Conservation (phyloP, 1,284 basidiomycete species). For the Caloboletus firmus region DNA sequence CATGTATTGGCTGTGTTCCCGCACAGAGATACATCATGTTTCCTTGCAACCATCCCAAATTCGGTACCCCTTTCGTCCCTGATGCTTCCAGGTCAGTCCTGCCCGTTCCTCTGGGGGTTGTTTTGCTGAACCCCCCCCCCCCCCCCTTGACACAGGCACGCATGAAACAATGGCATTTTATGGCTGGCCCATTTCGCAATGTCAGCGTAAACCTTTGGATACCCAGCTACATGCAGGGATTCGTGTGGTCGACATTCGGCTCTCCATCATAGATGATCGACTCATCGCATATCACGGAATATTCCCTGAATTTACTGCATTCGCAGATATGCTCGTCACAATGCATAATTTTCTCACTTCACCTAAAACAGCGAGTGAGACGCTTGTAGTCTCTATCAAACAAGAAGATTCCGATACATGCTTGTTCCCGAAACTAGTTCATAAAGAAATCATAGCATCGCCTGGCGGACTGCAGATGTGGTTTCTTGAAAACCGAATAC, state of each 20-base stretch:
- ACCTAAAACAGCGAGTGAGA: slow-evolving; percentile 60
- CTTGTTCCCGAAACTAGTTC: slow-evolving; percentile 66
- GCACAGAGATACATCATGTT: slow-evolving; percentile 55
- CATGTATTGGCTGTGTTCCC: slow-evolving; percentile 55
- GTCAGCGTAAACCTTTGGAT: slow-evolving; percentile 57
- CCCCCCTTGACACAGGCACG: slow-evolving; percentile 45
- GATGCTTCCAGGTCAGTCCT: slow-evolving; percentile 64
- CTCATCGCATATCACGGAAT: slow-evolving; percentile 81
- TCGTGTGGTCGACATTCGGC: slow-evolving; percentile 78
- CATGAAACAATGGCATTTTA: slow-evolving; percentile 81
- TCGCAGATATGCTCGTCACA: slow-evolving; percentile 59
- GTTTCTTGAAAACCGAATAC: slow-evolving; percentile 78
- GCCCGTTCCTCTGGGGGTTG: neutral
- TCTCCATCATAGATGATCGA: slow-evolving; percentile 62
- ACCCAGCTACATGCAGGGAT: slow-evolving; percentile 68
- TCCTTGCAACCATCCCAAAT: slow-evolving; percentile 69
- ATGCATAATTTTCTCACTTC: slow-evolving; percentile 66
- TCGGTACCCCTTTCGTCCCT: slow-evolving; percentile 64
- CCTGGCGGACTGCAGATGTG: slow-evolving; percentile 67
- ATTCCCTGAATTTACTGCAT: slow-evolving; percentile 67
- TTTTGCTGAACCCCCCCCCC: neutral
- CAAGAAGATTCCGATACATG: slow-evolving; percentile 66
- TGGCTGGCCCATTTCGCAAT: slow-evolving; percentile 78
- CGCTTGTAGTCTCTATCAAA: slow-evolving; percentile 82
- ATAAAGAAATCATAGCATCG: slow-evolving; percentile 56